phyloP scores from a whole-genome alignment of 768 basidiomycete genomes.

The Tremella fuciformis region DNA sequence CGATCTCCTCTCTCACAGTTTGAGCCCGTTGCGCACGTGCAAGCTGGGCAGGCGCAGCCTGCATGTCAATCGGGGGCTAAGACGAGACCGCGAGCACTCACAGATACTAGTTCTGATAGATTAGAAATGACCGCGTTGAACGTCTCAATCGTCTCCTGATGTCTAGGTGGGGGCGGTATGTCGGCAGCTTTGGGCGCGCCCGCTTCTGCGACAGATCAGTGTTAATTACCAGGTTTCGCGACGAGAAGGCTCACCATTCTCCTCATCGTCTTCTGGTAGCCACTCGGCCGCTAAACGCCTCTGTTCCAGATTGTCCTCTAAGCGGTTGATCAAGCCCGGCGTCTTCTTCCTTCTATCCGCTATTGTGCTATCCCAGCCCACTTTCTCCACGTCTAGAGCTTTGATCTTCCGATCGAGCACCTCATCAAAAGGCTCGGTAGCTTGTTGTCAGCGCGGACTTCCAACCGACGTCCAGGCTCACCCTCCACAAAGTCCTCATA shows the following conservation, averaged over 20 bases:
- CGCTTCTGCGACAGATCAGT: neutral
- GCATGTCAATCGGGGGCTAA: neutral
- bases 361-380: slow-evolving; percentile 71
- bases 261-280: slow-evolving; percentile 37
- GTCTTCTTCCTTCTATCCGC: slow-evolving; percentile 65
- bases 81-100: slow-evolving; percentile 8
- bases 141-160: slow-evolving; percentile 37
- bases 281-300: slow-evolving; percentile 30
- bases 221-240: neutral
- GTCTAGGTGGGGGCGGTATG: slow-evolving; percentile 32
- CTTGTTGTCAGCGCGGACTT: slow-evolving; percentile 47
- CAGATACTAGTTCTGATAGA: slow-evolving; percentile 29
- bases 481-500: slow-evolving; percentile 63
- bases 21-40: slow-evolving; percentile 41
- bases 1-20: slow-evolving; percentile 37
- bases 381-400: slow-evolving; percentile 69
- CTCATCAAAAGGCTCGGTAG: slow-evolving; percentile 80
- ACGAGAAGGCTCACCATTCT: slow-evolving; percentile 17
- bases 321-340: slow-evolving; percentile 59
- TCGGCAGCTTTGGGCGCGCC: slow-evolving; percentile 1
- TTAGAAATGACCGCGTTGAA: slow-evolving; percentile 33
- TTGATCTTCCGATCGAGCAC: slow-evolving; percentile 76
- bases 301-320: slow-evolving; percentile 53
- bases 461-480: slow-evolving; percentile 21
- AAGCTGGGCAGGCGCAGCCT: slow-evolving; percentile 39